Base-by-base conservation (phyloP, 108 stramenopile species). In the Cyclotella cryptica region DNA sequence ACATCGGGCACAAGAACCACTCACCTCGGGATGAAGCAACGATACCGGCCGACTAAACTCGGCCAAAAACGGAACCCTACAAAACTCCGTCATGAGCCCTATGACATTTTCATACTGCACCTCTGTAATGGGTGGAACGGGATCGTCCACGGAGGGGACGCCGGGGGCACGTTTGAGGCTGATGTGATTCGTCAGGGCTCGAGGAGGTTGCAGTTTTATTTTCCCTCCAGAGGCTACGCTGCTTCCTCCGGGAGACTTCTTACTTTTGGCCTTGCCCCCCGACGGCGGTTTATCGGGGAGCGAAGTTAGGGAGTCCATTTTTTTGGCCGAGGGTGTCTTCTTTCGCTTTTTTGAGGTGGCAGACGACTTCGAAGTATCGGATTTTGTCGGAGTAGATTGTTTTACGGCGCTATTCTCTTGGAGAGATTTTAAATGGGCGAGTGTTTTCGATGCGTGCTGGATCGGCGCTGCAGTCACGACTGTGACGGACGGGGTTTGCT, bases 41-140 rank as follows among this genome's bases (percentile, higher is more conserved):
- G 91, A 75, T 28, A 96, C 92, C 15, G 95, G 95, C 11, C 95
- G 88, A 73, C 88, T 92, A 58, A 96, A 96, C 76, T 96, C 95
- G 12, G 91, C 89, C 87, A 96, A 80, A 65, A 96, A 75, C 6
- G 95, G 95, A 29, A 96, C 92, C 58, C 77, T 75, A 71, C 95
- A 96, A 84, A 96, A 96, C 55, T 92, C 90, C 42, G 66, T 75
- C 92, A 96, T 93, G 39, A 96, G 70, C 41, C 66, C 64, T 57
- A 88, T 77, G 66, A 91, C 73, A 79, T 93, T 92, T 57, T 86
- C 81, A 71, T 92, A 96, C 47, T 96, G 86, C 24, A 43, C 84
- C 21, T 86, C 83, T 3, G 95, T 90, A 51, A 96, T 92, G 10
- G 83, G 78, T 51, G 72, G 73, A 19, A 84, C 76, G 3, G 84